These are phyloP conservation scores for Kregervanrija pseudodelftensis DNA, from an alignment of 805 yeast species.

Conservation along the genomic window DNA sequence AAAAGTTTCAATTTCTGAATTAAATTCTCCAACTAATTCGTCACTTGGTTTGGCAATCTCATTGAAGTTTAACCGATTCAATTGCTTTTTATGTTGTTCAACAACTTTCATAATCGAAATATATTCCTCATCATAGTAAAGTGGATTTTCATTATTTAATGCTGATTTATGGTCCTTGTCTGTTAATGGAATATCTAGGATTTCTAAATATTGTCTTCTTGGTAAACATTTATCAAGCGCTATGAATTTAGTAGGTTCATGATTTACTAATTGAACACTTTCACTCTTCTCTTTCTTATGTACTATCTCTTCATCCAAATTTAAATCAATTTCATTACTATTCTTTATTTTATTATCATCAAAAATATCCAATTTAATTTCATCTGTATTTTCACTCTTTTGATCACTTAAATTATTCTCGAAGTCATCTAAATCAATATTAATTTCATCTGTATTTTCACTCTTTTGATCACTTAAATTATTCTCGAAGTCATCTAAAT, in stretches of 20 bases:
- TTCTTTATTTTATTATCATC: conserved; percentile 10
- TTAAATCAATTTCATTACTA: conserved; percentile 29
- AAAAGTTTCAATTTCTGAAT: conserved; percentile 1
- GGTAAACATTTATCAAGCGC: conserved; percentile 86
- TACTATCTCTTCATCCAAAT: conserved; percentile 15
- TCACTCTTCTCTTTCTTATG: background rate
- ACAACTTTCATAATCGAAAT: conserved; percentile 17
- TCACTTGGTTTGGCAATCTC: conserved; percentile 10
- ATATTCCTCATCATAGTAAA: conserved; percentile 34
- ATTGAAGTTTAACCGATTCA: conserved; percentile 8
- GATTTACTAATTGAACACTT: background rate
- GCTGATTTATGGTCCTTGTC: conserved; percentile 18
- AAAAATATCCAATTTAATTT: background rate
- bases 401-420: background rate
- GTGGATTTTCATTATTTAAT: conserved; percentile 1
- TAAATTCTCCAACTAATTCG: conserved; percentile 12
- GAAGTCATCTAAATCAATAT: conserved; percentile 3
- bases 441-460: background rate
- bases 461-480: background rate
- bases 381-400: background rate
- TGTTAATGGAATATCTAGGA: conserved; percentile 35
- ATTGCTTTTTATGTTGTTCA: conserved; percentile 8
- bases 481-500: background rate
- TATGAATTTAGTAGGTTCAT: conserved; percentile 39
- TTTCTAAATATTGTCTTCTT: conserved; percentile 48